Evolutionary conservation across 1,139 yeast species (phyloP), one percentile per base, ranked within the genome.

Genomic region (Debaryomyces nepalensis): DNA sequence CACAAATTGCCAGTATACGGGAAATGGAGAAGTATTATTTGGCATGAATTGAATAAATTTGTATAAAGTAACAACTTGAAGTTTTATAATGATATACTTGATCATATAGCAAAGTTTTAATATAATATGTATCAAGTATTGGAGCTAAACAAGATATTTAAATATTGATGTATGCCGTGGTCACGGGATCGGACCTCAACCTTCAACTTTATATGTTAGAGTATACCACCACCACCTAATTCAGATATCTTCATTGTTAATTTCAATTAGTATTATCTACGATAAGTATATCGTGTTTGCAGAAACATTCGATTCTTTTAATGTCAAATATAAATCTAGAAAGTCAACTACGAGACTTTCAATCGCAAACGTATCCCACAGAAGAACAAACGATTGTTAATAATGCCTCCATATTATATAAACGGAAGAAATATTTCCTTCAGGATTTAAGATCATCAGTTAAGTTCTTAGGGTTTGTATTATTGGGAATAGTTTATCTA

Each of bases 351-450:
- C 60, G 57, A 40, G 66, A 58, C 43, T 71, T 69, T 45, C 58
- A 59, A 30, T 44, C 54, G 11, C 70, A 61, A 50, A 51, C 49
- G 33, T 63, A 59, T 41, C 79, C 79, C 2, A 62, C 70, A 0
- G 61, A 60, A 8, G 72, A 70, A 37, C 68, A 73, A 53, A 71
- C 74, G 3, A 49, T 60, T 11, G 46, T 45, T 23, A 67, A 70
- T 48, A 73, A 72, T 51, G 62, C 63, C 2, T 45, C 62, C n/a
- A 60, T 64, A 23, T 60, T 72, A 19, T 68, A 70, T 45, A 69
- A 68, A 48, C 60, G 75, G 18, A 72, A 70, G 56, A 67, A 68
- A 51, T 61, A 52, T 52, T 73, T 72, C 43, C 54, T 72, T 3
- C 54, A 54, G 22, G 73, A 72, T 34, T 50, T 73, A 18, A 57